Evolutionary conservation across 1,284 basidiomycete genomes (phyloP), one percentile per base, ranked within the genome.

Genomic region (Cryptococcus maquisensis): DNA sequence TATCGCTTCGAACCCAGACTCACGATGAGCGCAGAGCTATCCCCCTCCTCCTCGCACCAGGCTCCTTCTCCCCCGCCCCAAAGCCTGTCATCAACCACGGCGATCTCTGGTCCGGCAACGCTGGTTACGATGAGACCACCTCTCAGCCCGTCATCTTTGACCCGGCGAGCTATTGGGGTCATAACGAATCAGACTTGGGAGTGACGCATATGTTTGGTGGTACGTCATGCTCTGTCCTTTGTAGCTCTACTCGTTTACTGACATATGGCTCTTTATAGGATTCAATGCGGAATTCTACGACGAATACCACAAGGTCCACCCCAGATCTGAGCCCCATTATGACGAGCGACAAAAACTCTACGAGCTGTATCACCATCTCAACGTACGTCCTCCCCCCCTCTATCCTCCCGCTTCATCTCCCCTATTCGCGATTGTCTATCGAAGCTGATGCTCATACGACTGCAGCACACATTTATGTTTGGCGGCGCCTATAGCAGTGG

Each of bases 331-430:
- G 49, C 90, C 90, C 3, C 78, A 91, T 65, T 89, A 90, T 65
- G 80, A 81, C 23, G 75, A 87, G 48, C 81, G 90, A 23, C 80
- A 79, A 37, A 82, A 86, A 55, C 75, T 92, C 26, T 93, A 93
- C 66, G 85, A 91, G 73, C 76, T 92, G 40, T 94, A 89, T 63
- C 90, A 94, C 73, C 90, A 92, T 69, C 77, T 93, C 58, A 94
- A 93, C 46, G 74, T 74, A 52, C 55, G 68, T 61, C 13, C 5
- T 24, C 5, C 12, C 37, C 0, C 18, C 23, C 20, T 44, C 15
- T 23, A 3, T 16, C 18, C 43, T 21, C 1, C 24, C 6, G 10
- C 15, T 44, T 7, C 20, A 8, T 8, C 24, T 44, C 18, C 15
- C 42, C 7, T 37, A 4, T 37, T 32, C 12, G 12, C 4, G 8